Evolutionary conservation across 345 rosid genomes (phyloP).

Genomic region (Litchi chinensis): DNA sequence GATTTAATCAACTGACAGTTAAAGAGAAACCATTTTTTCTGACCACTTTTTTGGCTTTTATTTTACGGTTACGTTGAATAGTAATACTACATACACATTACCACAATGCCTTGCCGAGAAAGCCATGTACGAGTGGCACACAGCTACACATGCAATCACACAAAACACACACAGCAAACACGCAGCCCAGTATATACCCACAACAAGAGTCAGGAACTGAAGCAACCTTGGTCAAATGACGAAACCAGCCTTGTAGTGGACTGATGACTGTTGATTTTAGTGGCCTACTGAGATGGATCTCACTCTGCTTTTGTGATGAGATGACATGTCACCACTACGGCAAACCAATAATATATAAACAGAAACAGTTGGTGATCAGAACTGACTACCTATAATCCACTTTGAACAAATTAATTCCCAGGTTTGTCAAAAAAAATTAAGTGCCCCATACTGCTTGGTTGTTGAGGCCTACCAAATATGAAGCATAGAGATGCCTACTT

Average conservation of each 20-base stretch:
- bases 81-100: not conserved
- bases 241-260: not conserved
- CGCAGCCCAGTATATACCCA: not conserved
- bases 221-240: too few relatives aligned
- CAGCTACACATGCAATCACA: constrained; percentile 1
- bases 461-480: too few relatives aligned
- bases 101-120: not conserved
- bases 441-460: too few relatives aligned
- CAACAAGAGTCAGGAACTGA: not conserved
- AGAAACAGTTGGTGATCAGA: not conserved
- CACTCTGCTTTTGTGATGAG: not conserved
- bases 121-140: too few relatives aligned
- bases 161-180: not conserved
- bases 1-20: not conserved
- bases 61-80: not conserved
- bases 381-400: not conserved
- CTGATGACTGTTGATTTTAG: not conserved
- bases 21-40: not conserved
- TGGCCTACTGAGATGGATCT: constrained; percentile 27
- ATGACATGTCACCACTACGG: not conserved
- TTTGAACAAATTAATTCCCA: not conserved
- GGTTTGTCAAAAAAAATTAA: too few relatives aligned
- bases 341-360: not conserved
- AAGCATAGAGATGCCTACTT: too few relatives aligned
- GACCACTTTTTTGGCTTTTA: not conserved